Evolutionary conservation across 202 grass and related monocot species (phyloP), one percentile per base, ranked within the genome.

Genomic region (Alloteropsis angusta): DNA sequence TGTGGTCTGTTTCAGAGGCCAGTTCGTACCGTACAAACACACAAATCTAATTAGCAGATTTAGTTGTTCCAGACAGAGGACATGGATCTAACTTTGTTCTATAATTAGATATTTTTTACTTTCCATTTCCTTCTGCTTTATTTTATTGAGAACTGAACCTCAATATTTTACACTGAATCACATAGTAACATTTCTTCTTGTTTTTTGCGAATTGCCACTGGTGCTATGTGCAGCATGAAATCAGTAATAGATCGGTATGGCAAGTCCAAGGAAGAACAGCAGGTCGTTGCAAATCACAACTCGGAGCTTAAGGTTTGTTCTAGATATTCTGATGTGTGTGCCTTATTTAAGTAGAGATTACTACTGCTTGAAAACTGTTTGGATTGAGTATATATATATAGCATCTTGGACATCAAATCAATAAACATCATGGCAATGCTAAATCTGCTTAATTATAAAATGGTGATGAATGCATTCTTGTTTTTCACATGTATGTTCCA

Each of bases 241-340:
- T 88, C 86, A 16, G 70, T 88, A 57, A 88, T 88, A 63, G 86
- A 88, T 71, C 70, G 86, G 13, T 88, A 88, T 3, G 47, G 81
- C 54, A 80, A 88, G 48, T 74, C 86, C 62, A 80, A 84, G 81
- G 86, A 80, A 26, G 81, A 88, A 63, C 81, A 88, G 22, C 86
- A 84, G 23, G 69, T 64, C 13, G 71, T 55, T 9, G 9, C 81
- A 63, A 88, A 84, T 62, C 81, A 76, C 26, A 71, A 84, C 62
- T 88, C 86, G 6, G 86, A 88, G 71, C 86, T 88, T 80, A 88
- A 88, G 86, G 86, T 88, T 63, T 80, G 65, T 5, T 30, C 61
- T 48, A 56, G 3, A 71, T 3, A 34, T 72, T 56, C 7, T 59
- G 1, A 72, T 50, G 4, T 66, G 16, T 50, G n/a, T 72, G 4